phyloP scores from a whole-genome alignment of 495 filamentous ascomycete species.

The Penicillium parvum region DNA sequence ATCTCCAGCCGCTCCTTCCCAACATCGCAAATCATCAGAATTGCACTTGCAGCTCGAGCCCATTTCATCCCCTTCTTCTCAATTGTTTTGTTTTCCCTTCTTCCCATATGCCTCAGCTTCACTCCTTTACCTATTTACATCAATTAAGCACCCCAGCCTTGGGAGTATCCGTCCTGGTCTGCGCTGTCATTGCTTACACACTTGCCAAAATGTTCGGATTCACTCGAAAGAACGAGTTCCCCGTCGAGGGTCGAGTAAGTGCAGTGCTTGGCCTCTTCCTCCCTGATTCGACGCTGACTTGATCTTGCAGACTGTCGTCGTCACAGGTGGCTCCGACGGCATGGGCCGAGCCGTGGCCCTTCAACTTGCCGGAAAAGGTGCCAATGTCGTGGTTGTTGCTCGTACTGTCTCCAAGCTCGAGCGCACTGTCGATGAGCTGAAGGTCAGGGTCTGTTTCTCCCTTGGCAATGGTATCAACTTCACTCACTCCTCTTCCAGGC shows the following conservation, averaged over 20 bases:
- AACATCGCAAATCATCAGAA: background rate
- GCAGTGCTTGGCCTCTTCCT: background rate
- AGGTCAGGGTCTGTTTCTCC: slow-evolving; percentile 34
- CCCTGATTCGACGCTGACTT: slow-evolving; percentile 9
- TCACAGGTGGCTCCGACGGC: slow-evolving; percentile 91
- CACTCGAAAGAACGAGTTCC: slow-evolving; percentile 65
- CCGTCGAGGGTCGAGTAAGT: slow-evolving; percentile 73
- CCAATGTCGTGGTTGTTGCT: slow-evolving; percentile 80
- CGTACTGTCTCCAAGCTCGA: slow-evolving; percentile 74
- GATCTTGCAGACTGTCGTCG: slow-evolving; percentile 62
- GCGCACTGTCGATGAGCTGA: slow-evolving; percentile 60
- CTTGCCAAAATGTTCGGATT: slow-evolving; percentile 62
- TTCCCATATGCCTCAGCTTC: slow-evolving; percentile 28
- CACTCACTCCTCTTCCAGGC: slow-evolving; percentile 37
- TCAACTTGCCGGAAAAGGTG: slow-evolving; percentile 76
- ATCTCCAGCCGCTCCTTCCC: slow-evolving; percentile 5
- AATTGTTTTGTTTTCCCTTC: slow-evolving; percentile 13
- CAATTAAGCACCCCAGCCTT: slow-evolving; percentile 25
- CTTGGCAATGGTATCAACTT: background rate
- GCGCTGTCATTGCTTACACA: slow-evolving; percentile 42
- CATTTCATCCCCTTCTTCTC: slow-evolving; percentile 1
- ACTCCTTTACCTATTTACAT: slow-evolving; percentile 23
- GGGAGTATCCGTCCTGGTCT: slow-evolving; percentile 42
- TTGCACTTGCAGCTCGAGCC: background rate
- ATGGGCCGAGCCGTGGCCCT: slow-evolving; percentile 74